Evolutionary conservation across 495 filamentous ascomycete species (phyloP).

Genomic region (Wilcoxina mikolae): DNA sequence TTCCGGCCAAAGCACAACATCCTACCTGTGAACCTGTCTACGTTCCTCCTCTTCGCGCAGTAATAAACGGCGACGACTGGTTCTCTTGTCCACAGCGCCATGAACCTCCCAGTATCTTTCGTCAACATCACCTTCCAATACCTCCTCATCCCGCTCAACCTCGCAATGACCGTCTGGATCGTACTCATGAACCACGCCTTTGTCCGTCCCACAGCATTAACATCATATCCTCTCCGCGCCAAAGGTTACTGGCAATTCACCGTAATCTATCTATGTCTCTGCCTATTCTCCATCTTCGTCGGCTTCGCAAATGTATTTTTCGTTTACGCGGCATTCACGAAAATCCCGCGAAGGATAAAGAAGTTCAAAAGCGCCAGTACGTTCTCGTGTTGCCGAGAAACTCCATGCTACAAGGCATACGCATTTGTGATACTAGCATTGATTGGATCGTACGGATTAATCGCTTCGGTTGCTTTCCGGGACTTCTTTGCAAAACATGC

Average conservation of each 20-base stretch:
- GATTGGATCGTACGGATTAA: slow-evolving; percentile 6
- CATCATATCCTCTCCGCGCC: slow-evolving; percentile 10
- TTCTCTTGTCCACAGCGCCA: too few species aligned
- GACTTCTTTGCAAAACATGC: slow-evolving; percentile 8
- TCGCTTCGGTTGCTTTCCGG: slow-evolving; percentile 11
- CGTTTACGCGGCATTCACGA: slow-evolving; percentile 6
- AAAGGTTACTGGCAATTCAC: slow-evolving; percentile 7
- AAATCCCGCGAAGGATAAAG: background rate
- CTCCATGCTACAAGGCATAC: background rate
- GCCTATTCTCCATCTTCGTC: slow-evolving; percentile 2
- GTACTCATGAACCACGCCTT: slow-evolving; percentile 17
- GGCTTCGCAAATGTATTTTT: slow-evolving; percentile 11
- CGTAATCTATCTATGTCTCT: slow-evolving; percentile 9
- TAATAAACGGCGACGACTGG: too few species aligned
- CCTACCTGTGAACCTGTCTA: too few species aligned
- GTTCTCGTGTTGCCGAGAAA: slow-evolving; percentile 1
- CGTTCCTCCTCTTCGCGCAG: too few species aligned
- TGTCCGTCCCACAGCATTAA: slow-evolving; percentile 15
- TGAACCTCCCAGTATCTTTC: too few species aligned
- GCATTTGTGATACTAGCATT: background rate
- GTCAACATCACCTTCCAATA: slow-evolving; percentile 7
- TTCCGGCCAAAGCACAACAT: too few species aligned
- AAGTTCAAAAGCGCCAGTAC: slow-evolving; percentile 3
- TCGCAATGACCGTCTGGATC: slow-evolving; percentile 10
- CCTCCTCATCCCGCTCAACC: slow-evolving; percentile 11